A percentile compares a stretch with the other conserved stretches of the same genome.
These are phyloP conservation scores for Claviceps arundinis DNA, from an alignment of 2,329 filamentous ascomycete species.

Conservation along the genomic window DNA sequence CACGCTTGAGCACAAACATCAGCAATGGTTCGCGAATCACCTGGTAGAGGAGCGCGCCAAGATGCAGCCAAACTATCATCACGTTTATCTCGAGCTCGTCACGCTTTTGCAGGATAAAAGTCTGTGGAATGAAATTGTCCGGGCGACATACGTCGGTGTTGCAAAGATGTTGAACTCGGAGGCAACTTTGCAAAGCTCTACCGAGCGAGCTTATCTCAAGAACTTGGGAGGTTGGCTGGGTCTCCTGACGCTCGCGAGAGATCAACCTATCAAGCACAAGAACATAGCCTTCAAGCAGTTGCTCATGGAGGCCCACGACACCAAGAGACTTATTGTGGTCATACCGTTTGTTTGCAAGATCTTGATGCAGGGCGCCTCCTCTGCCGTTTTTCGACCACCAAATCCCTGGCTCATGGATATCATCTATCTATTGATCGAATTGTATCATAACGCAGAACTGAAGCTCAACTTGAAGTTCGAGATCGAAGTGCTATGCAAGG, in stretches of 20 bases:
- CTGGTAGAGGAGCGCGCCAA: conserved; percentile 93
- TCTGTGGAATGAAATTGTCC: conserved; percentile 78
- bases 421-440: conserved; percentile 74
- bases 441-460: conserved; percentile 85
- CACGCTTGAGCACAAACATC: conserved; percentile 65
- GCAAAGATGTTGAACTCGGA: conserved; percentile 84
- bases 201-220: conserved; percentile 79
- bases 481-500: conserved; percentile 93
- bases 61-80: conserved; percentile 92
- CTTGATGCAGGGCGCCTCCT: conserved; percentile 68
- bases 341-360: conserved; percentile 98
- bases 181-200: conserved; percentile 67
- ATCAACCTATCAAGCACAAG: conserved; percentile 90
- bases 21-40: conserved; percentile 94
- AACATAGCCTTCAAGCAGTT: conserved; percentile 97
- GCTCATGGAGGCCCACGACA: conserved; percentile 84
- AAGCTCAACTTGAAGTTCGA: conserved; percentile 98
- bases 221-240: conserved; percentile 92
- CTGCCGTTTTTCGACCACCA: conserved; percentile 81
- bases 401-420: conserved; percentile 99
- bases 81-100: conserved; percentile 81
- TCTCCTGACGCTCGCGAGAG: conserved; percentile 78
- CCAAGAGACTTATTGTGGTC: conserved; percentile 77
- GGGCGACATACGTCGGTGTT: conserved; percentile 83
- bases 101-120: conserved; percentile 65